Percentiles rank a stretch among this genome's conserved stretches.
These are phyloP conservation scores for Xerocomellus chrysenteron DNA, from an alignment of 768 basidiomycete genomes.

Conservation along the genomic window DNA sequence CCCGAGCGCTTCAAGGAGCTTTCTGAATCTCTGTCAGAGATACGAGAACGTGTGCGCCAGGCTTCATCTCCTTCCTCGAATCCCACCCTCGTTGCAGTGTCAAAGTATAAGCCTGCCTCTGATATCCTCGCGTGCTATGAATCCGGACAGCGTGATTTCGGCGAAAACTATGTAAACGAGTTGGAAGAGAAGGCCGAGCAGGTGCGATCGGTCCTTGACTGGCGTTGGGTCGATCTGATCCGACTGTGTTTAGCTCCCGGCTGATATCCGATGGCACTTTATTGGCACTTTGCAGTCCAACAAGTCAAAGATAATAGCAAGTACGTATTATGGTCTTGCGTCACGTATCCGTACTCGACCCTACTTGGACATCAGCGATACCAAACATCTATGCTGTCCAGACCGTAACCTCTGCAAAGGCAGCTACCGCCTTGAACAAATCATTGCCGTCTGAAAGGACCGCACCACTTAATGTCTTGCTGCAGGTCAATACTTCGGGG, in stretches of 20 bases:
- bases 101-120: constrained; percentile 86
- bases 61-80: constrained; percentile 30
- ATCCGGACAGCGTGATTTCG: constrained; percentile 85
- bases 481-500: constrained; percentile 96
- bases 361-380: constrained; percentile 52
- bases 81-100: constrained; percentile 78
- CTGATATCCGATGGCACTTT: constrained; percentile 93
- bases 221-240: constrained; percentile 3
- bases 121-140: constrained; percentile 86
- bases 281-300: constrained; percentile 93
- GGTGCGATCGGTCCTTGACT: constrained; percentile 39
- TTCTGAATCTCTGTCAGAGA: constrained; percentile 49
- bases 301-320: constrained; percentile 85
- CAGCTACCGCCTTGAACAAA: constrained; percentile 78
- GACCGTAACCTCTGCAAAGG: constrained; percentile 79
- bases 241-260: constrained; percentile 61
- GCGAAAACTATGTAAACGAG: constrained; percentile 97
- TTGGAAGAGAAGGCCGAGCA: constrained; percentile 79
- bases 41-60: constrained; percentile 47
- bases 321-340: constrained; percentile 41
- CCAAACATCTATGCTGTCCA: constrained; percentile 88
- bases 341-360: constrained; percentile 2
- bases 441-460: constrained; percentile 56
- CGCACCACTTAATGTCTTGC: constrained; percentile 70
- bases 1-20: constrained; percentile 54